Evolutionary conservation across 257 asterid species (phyloP), one percentile per base, ranked within the genome.

Genomic region (Solanum etuberosum): DNA sequence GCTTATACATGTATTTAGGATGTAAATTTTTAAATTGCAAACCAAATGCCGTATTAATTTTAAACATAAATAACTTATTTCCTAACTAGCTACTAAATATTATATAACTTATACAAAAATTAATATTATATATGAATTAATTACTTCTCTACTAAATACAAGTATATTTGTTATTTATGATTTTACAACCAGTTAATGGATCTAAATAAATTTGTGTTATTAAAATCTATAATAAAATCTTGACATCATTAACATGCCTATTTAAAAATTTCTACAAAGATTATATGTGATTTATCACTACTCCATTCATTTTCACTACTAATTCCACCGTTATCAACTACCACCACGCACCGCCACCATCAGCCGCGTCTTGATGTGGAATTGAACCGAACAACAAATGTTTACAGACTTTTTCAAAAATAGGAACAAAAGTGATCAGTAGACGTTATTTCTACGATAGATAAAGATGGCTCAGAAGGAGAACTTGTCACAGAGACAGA

Each of bases 181-280:
- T n/a, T 21, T 63, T 61, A 61, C 1, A 0, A 61, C 31, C 70
- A 0, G 15, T 54, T 48, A 48, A 51, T 51, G 59, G 9, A 7
- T 21, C 12, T 57, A 0, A 7, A 7, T 20, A 20, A 0, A 20
- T 57, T 0, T 57, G 27, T 0, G 0, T 7, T 7, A 57, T 57
- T 20, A 0, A 59, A 21, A 59, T 59, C 0, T 59, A 23, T 9
- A 21, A 9, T 23, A 7, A 23, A 59, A n/a, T 59, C 3, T 59
- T 23, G 0, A 0, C 0, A 59, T 59, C 1, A 59, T 59, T 61
- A 23, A 9, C 14, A 59, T 59, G 14, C 23, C 31, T 59, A 57
- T 59, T 59, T 59, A 23, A 2, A 59, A 23, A 3, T 23, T 61
- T 61, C 68, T 18, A 54, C 29, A 59, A 59, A 59, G 68, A 59